A percentile compares a stretch with the other conserved stretches of the same genome.
Evolutionary conservation across 208 protist genomes (phyloP).

Genomic region (Borovskyia barvae): DNA sequence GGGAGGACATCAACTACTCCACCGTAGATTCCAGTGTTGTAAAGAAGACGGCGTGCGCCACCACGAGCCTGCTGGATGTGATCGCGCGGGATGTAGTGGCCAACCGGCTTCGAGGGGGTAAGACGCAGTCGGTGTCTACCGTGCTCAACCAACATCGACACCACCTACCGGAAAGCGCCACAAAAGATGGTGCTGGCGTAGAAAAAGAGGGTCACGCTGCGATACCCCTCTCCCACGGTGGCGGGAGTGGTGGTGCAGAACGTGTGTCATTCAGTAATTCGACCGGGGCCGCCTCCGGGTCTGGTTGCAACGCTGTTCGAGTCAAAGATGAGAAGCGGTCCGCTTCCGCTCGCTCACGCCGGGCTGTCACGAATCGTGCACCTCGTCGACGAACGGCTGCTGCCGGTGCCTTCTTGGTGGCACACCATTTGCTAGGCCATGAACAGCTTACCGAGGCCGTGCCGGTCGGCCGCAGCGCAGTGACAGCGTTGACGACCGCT

Average conservation of each 20-base stretch:
- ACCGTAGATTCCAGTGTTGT: slow-evolving; percentile 20
- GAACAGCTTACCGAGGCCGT: neutral
- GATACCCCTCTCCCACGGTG: neutral
- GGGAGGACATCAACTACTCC: slow-evolving; percentile 83
- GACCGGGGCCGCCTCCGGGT: neutral
- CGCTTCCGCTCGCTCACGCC: neutral
- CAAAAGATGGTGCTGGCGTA: too few relatives aligned
- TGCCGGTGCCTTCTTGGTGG: slow-evolving; percentile 33
- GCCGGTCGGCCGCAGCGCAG: neutral
- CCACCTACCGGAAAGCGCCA: too few relatives aligned
- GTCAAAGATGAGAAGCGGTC: neutral
- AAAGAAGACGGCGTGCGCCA: too few relatives aligned
- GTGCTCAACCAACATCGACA: slow-evolving; percentile 10
- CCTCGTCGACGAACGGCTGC: too few relatives aligned
- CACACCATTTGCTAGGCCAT: slow-evolving; percentile 5
- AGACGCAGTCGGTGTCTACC: slow-evolving; percentile 6
- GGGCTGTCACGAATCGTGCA: too few relatives aligned
- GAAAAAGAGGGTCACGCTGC: neutral
- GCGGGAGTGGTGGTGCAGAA: neutral
- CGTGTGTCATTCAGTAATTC: neutral
- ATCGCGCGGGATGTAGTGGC: slow-evolving; percentile 14
- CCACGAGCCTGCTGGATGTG: slow-evolving; percentile 3
- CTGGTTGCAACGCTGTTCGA: slow-evolving; percentile 19
- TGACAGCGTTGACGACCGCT: neutral
- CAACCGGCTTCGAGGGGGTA: slow-evolving; percentile 12